These are phyloP conservation scores for Microstegium vimineum DNA, from an alignment of 176 grass and related monocot genomes.

Conservation along the genomic window DNA sequence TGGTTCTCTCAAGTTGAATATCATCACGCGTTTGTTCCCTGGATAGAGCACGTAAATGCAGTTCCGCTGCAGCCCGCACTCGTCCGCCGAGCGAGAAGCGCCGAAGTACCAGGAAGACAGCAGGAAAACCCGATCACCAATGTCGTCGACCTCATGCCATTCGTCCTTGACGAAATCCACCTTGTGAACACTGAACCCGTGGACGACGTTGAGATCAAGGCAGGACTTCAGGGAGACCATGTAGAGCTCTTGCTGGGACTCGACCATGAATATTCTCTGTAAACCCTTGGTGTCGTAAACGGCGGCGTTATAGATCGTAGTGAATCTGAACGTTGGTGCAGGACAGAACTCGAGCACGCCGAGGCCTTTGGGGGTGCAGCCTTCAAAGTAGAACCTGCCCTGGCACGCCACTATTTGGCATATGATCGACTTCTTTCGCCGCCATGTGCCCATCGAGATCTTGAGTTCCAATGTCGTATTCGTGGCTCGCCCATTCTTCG, in stretches of 20 bases:
- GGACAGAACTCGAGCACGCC: neutral
- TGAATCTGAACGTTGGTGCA: neutral
- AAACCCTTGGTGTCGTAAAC: neutral
- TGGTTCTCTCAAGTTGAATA: neutral
- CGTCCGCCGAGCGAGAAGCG: neutral
- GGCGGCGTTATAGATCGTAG: too few species aligned
- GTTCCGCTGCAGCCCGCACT: neutral
- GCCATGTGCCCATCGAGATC: neutral
- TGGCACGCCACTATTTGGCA: neutral
- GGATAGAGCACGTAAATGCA: neutral
- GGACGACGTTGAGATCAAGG: neutral
- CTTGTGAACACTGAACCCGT: neutral
- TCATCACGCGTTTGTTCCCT: neutral
- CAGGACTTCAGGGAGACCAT: neutral
- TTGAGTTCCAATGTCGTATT: slow-evolving; percentile 2
- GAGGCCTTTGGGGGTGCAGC: neutral
- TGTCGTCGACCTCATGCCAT: neutral
- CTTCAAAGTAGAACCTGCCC: slow-evolving; percentile 20
- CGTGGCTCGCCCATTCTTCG: neutral
- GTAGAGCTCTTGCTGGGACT: neutral
- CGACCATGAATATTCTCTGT: too few species aligned
- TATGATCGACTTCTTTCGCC: neutral
- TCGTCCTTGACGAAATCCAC: neutral
- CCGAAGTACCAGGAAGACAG: neutral
- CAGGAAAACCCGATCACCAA: neutral